Evolutionary conservation across 306 rosid species (phyloP).

Genomic region (Urtica urens): DNA sequence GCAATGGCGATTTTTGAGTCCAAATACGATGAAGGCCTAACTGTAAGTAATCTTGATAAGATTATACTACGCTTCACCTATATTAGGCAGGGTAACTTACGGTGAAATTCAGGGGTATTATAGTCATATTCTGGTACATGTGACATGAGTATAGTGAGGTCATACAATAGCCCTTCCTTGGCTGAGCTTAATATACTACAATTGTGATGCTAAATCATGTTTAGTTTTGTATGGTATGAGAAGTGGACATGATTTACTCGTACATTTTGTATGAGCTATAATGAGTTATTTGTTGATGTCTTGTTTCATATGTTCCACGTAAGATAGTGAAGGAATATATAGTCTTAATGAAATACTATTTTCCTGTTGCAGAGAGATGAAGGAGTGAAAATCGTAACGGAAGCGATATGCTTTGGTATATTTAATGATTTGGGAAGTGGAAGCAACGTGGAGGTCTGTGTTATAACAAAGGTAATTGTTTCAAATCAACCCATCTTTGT

Average conservation of each 20-base stretch:
- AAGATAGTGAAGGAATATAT: neutral
- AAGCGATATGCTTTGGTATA: conserved; percentile 83
- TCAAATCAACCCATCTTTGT: too few relatives aligned
- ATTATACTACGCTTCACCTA: neutral
- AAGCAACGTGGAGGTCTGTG: conserved; percentile 85
- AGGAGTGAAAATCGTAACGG: conserved; percentile 52
- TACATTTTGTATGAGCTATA: too few relatives aligned
- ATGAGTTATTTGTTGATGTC: too few relatives aligned
- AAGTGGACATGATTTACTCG: too few relatives aligned
- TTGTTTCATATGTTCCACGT: too few relatives aligned
- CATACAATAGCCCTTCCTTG: too few relatives aligned
- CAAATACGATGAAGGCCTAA: conserved; percentile 57
- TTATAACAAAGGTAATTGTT: conserved; percentile 75
- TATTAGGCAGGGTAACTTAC: conserved; percentile 9
- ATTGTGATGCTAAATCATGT: too few relatives aligned
- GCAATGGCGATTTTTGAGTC: conserved; percentile 50
- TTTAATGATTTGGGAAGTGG: conserved; percentile 97
- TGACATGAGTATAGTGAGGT: too few relatives aligned
- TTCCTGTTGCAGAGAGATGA: conserved; percentile 57
- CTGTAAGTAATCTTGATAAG: too few relatives aligned
- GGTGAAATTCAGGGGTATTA: neutral
- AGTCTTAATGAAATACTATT: too few relatives aligned
- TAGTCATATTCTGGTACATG: neutral
- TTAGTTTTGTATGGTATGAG: too few relatives aligned
- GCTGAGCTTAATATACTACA: too few relatives aligned